A percentile compares a stretch with the other conserved stretches of the same genome.
Evolutionary conservation across 768 basidiomycete genomes (phyloP).

Genomic region (Albatrellus ellisii): DNA sequence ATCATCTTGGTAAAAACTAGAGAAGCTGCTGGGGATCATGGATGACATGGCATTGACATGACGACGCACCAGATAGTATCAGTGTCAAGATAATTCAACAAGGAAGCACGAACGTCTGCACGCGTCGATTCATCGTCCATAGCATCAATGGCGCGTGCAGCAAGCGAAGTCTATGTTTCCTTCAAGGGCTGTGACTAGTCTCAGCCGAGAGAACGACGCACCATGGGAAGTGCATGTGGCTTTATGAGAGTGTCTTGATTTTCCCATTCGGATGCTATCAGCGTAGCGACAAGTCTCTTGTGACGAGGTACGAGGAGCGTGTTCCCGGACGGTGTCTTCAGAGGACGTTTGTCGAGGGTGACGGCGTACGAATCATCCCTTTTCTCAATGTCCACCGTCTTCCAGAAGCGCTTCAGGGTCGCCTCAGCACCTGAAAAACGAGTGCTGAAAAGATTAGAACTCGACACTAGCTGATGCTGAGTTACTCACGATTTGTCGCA

Average conservation of each 20-base stretch:
- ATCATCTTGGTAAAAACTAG: conserved; percentile 72
- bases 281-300: conserved; percentile 61
- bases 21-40: conserved; percentile 2
- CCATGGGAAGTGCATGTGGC: conserved; percentile 86
- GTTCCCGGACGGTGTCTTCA: conserved; percentile 85
- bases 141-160: conserved; percentile 80
- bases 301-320: conserved; percentile 54
- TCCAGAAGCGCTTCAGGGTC: conserved; percentile 89
- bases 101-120: conserved; percentile 45
- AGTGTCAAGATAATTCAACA: conserved; percentile 84
- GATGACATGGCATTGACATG: neutral
- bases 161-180: conserved; percentile 66
- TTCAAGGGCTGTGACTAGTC: neutral
- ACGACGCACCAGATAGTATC: conserved; percentile 75
- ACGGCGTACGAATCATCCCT: conserved; percentile 41
- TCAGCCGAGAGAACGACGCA: conserved; percentile 24
- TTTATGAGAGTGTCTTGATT: conserved; percentile 78
- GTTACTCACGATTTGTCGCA: conserved; percentile 53
- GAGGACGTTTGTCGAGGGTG: conserved; percentile 68
- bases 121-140: conserved; percentile 44
- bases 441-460: conserved; percentile 2
- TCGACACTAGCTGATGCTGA: neutral
- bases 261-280: conserved; percentile 96
- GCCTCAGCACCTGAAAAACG: conserved; percentile 60
- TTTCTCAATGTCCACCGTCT: conserved; percentile 65